phyloP scores from a whole-genome alignment of 108 stramenopile species.

The Fragilariopsis cylindrus region DNA sequence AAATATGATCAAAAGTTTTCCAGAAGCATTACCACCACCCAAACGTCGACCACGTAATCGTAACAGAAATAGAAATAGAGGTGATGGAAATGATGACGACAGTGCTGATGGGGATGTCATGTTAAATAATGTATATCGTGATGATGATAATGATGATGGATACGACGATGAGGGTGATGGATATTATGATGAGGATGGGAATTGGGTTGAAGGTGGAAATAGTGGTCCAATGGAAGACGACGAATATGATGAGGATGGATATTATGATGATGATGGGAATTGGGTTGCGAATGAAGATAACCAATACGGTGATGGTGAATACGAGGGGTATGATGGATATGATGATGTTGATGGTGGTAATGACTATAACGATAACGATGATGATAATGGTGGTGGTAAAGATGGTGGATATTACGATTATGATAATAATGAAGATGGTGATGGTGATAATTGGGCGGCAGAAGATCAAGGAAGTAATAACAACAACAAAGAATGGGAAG shows the following conservation, averaged over 20 bases:
- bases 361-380: too few species aligned
- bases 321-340: constrained; percentile 10
- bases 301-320: not conserved
- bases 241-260: constrained; percentile 24
- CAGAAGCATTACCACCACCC: constrained; percentile 36
- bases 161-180: not conserved
- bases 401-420: too few species aligned
- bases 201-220: not conserved
- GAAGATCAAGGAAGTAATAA: too few species aligned
- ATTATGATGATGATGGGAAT: constrained; percentile 14
- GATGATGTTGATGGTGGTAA: not conserved
- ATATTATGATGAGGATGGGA: not conserved
- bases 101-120: not conserved
- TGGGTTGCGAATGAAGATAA: constrained; percentile 16
- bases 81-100: constrained; percentile 19
- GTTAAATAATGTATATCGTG: constrained; percentile 5
- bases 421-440: too few species aligned
- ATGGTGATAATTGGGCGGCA: too few species aligned
- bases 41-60: constrained; percentile 1
- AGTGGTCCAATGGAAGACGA: constrained; percentile 9
- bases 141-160: constrained; percentile 16
- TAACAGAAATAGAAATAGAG: not conserved
- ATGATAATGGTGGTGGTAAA: too few species aligned
- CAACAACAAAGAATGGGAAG: too few species aligned
- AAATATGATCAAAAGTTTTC: constrained; percentile 47